Percentiles rank a stretch among this genome's conserved stretches.
These are phyloP conservation scores for Triangularia verruculosa DNA, from an alignment of 2,329 filamentous ascomycete genomes.

Conservation along the genomic window DNA sequence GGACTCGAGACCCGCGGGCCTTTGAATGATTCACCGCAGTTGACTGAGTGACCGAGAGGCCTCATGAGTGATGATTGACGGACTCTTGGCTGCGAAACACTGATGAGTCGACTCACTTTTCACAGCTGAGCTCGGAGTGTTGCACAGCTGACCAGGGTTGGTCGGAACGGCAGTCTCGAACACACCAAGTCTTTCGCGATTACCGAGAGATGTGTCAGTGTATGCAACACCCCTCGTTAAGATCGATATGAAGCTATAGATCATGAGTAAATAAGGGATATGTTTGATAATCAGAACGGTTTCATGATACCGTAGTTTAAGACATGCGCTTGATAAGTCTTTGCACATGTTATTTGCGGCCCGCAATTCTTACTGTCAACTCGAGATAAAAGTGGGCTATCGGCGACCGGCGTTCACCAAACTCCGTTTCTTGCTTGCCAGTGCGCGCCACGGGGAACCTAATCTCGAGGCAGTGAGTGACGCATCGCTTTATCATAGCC, in stretches of 20 bases:
- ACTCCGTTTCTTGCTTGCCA: not conserved
- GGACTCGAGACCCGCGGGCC: not conserved
- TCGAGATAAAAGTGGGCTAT: not conserved
- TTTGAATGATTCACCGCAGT: conserved; percentile 4
- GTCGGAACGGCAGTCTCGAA: not conserved
- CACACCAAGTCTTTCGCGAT: not conserved
- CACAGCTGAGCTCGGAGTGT: conserved; percentile 5
- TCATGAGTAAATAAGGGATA: not conserved
- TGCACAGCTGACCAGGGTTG: conserved; percentile 7
- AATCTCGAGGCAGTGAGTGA: conserved; percentile 5
- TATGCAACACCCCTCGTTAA: not conserved
- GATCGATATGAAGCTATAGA: not conserved
- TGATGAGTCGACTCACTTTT: not conserved
- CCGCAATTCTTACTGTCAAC: not conserved
- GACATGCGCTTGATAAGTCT: not conserved
- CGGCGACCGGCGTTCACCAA: not conserved
- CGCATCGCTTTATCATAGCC: conserved; percentile 9
- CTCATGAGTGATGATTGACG: conserved; percentile 1
- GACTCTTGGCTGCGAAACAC: not conserved
- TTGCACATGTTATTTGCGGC: too few relatives aligned
- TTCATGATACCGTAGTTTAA: not conserved
- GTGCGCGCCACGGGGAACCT: not conserved
- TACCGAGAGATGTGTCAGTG: not conserved
- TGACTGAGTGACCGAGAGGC: conserved; percentile 1
- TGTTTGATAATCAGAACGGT: not conserved